phyloP scores from a whole-genome alignment of 2,329 filamentous ascomycete species.

The Didymella exigua region DNA sequence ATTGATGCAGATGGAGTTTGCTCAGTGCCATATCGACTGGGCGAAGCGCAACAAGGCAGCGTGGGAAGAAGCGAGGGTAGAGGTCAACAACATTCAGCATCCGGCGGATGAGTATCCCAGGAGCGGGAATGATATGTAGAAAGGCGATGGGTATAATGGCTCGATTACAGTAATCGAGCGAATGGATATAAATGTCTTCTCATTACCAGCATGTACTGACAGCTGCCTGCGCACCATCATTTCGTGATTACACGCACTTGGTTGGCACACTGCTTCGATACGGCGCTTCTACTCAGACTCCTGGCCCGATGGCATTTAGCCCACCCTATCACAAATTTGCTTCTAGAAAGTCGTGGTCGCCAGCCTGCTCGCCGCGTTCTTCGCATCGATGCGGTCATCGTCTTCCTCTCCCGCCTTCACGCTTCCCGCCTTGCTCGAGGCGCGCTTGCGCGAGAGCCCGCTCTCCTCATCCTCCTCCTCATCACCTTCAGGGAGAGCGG shows the following conservation, averaged over 20 bases:
- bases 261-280: background rate
- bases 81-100: conserved; percentile 83
- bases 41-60: conserved; percentile 88
- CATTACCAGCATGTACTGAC: background rate
- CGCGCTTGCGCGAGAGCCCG: conserved; percentile 57
- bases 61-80: conserved; percentile 87
- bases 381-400: conserved; percentile 91
- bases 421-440: conserved; percentile 56
- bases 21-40: conserved; percentile 92
- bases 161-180: background rate
- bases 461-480: conserved; percentile 58
- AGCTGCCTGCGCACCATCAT: too few species aligned
- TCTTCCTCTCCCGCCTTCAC: conserved; percentile 77
- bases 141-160: background rate
- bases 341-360: conserved; percentile 88
- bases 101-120: conserved; percentile 30
- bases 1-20: conserved; percentile 76
- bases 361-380: conserved; percentile 91
- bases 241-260: background rate
- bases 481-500: conserved; percentile 63
- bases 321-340: conserved; percentile 11
- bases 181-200: background rate
- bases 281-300: background rate
- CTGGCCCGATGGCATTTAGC: background rate
- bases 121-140: conserved; percentile 25